Conservation (phyloP, 805 yeast species). For the Candida parachauliodes region DNA sequence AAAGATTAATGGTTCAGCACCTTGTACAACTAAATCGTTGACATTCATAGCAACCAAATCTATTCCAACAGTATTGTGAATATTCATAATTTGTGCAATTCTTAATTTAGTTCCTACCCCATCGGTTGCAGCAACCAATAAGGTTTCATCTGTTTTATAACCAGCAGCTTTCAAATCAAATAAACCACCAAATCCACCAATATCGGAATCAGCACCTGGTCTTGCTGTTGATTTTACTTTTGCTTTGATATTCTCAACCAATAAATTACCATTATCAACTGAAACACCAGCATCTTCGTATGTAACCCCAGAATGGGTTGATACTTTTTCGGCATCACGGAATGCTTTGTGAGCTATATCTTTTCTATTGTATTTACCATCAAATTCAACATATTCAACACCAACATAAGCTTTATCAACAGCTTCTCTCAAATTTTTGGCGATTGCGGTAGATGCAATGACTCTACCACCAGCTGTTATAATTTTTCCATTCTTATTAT, state of each 20-base stretch:
- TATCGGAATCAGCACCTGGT: constrained; percentile 95
- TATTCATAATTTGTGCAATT: constrained; percentile 85
- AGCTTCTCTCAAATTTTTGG: constrained; percentile 69
- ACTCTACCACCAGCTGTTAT: constrained; percentile 96
- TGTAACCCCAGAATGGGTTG: constrained; percentile 51
- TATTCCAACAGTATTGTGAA: constrained; percentile 97
- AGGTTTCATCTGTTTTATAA: constrained; percentile 70
- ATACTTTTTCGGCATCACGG: constrained; percentile 41
- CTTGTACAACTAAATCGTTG: constrained; percentile 95
- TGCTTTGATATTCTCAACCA: constrained; percentile 86
- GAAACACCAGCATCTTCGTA: constrained; percentile 97
- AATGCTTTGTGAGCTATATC: constrained; percentile 98
- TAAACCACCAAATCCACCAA: constrained; percentile 98
- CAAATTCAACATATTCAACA: constrained; percentile 69
- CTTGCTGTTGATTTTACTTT: constrained; percentile 90
- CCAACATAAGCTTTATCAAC: constrained; percentile 85
- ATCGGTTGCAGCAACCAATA: constrained; percentile 95
- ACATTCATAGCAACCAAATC: constrained; percentile 99
- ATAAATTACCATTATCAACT: constrained; percentile 88
- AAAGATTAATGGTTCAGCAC: constrained; percentile 96
- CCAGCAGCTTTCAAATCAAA: constrained; percentile 91
- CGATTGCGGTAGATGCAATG: constrained; percentile 88
- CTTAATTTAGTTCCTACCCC: constrained; percentile 98
- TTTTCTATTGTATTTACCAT: constrained; percentile 75
- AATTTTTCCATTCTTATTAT: constrained; percentile 42